Evolutionary conservation across 2,329 filamentous ascomycete species (phyloP).

Genomic region (Microdochium trichocladiopsis): DNA sequence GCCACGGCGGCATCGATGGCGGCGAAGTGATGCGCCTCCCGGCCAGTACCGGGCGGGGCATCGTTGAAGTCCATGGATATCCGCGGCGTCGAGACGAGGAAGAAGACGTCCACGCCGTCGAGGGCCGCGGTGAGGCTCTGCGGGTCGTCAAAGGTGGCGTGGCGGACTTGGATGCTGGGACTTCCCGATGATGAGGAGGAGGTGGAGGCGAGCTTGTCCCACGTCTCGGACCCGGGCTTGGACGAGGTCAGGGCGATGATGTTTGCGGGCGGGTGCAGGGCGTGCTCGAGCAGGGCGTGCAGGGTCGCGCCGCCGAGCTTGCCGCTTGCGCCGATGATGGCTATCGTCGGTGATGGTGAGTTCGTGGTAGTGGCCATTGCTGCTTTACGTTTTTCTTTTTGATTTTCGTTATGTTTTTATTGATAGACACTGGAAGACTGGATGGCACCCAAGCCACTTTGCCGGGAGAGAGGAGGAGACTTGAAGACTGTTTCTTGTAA

Average conservation of each 20-base stretch:
- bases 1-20: slow-evolving; percentile 46
- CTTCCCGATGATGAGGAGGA: background rate
- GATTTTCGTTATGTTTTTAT: background rate
- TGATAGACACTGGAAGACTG: no score
- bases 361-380: background rate
- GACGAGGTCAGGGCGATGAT: slow-evolving; percentile 29
- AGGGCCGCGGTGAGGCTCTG: slow-evolving; percentile 39
- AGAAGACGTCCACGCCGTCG: slow-evolving; percentile 38
- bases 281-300: slow-evolving; percentile 35
- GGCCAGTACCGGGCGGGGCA: slow-evolving; percentile 18
- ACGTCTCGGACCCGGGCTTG: slow-evolving; percentile 31
- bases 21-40: slow-evolving; percentile 27
- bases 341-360: slow-evolving; percentile 19
- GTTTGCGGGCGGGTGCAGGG: slow-evolving; percentile 14
- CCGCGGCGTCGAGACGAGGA: slow-evolving; percentile 40
- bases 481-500: background rate
- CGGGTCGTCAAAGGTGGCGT: slow-evolving; percentile 42
- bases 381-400: background rate
- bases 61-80: slow-evolving; percentile 16
- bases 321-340: slow-evolving; percentile 44
- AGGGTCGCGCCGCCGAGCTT: slow-evolving; percentile 43
- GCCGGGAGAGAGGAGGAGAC: no score
- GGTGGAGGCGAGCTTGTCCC: slow-evolving; percentile 23
- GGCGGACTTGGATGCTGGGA: slow-evolving; percentile 37
- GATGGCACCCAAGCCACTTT: no score